Base-by-base conservation (phyloP, 2,329 filamentous ascomycete genomes). In the Penicillium carneum region DNA sequence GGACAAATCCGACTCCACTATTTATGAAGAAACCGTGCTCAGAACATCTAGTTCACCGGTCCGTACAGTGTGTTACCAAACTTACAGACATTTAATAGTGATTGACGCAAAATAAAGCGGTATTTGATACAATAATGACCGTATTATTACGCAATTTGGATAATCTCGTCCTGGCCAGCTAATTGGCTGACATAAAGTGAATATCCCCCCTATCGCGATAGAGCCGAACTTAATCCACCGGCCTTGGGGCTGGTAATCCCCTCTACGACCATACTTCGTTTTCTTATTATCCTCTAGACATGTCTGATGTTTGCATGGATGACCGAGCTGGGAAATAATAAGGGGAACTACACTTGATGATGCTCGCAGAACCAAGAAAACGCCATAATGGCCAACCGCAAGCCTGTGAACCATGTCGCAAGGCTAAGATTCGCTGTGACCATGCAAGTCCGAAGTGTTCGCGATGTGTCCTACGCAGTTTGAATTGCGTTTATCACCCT, bases 341-440 rank as follows among this genome's bases (percentile, higher is more conserved):
- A 34, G 7, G 31, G 12, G 31, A 36, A 36, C 48, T 39, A 38
- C 33, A 16, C 34, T 29, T 34, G 34, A 11, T 16, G 4, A 51
- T 51, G 48, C 33, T 29, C 20, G 23, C 20, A 29, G 48, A 51
- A 51, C 48, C 33, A 29, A 51, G 34, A 29, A 51, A 39, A 51
- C 48, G 48, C 16, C 48, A 51, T 26, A 51, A 51, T 51, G 48
- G 48, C 20, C 48, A 51, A 39, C 48, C 20, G 3, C 48, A 51
- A 18, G 48, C 48, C 10, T 51, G 48, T 6, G 48, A 51, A 14
- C 48, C 48, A 29, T 51, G 48, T 29, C 48, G 48, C 34, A 51
- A 51, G 48, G 33, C 48, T 10, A 51, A 51, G 23, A 26, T 51
- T 51, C 48, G 48, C 33, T 51, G 48, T 14, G 48, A 51, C 4